A percentile compares a stretch with the other conserved stretches of the same genome.
Conservation (phyloP, 2,329 filamentous ascomycete species). For the Diplodia intermedia region DNA sequence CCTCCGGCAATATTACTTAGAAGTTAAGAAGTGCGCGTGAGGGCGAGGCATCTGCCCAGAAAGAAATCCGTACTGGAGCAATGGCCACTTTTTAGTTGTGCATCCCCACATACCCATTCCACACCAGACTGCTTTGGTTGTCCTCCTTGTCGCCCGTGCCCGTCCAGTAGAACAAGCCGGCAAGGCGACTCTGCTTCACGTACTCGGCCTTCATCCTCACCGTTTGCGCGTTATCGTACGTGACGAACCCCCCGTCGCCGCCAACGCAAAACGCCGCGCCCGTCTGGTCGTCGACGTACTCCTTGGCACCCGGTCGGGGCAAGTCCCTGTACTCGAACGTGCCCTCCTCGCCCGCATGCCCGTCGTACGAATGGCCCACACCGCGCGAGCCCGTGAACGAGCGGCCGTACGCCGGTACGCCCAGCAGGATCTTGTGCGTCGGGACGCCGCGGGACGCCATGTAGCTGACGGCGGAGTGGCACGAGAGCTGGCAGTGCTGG, state of each 20-base stretch:
- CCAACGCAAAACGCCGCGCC: conserved; percentile 76
- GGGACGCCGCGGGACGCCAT: conserved; percentile 71
- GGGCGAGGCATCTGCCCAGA: background rate
- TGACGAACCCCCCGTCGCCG: conserved; percentile 77
- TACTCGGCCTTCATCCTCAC: conserved; percentile 77
- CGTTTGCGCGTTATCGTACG: conserved; percentile 79
- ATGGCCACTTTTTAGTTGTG: conserved; percentile 38
- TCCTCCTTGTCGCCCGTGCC: conserved; percentile 71
- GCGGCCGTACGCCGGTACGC: conserved; percentile 76
- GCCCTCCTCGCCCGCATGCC: conserved; percentile 66
- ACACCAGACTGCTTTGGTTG: conserved; percentile 62
- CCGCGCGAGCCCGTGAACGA: conserved; percentile 71
- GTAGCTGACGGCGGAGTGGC: conserved; percentile 70
- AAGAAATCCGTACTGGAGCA: background rate
- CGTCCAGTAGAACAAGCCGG: conserved; percentile 82
- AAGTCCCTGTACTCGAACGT: conserved; percentile 77
- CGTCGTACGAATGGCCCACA: conserved; percentile 66
- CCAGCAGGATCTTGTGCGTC: conserved; percentile 74
- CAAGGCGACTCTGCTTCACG: conserved; percentile 73
- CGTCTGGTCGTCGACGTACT: conserved; percentile 70
- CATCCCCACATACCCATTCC: conserved; percentile 64
- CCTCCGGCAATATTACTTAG: background rate
- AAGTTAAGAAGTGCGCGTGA: background rate
- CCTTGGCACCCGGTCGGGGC: conserved; percentile 66
- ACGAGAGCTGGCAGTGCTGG: conserved; percentile 64